Conservation (phyloP, 2,329 filamentous ascomycete species). For the Ophiostoma piceae region DNA sequence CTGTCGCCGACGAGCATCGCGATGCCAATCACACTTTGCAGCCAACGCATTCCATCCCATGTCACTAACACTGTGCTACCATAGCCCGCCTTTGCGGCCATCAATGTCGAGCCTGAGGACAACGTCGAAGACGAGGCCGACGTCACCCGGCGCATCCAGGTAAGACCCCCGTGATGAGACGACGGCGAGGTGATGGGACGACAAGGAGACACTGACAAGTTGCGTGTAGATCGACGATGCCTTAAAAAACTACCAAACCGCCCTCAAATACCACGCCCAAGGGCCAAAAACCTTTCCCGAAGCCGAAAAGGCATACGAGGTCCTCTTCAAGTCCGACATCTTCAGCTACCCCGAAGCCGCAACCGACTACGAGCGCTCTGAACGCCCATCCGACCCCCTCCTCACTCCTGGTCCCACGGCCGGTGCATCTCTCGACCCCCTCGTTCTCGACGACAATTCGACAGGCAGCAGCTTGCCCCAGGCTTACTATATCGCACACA, state of each 20-base stretch:
- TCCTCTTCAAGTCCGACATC: slow-evolving; percentile 85
- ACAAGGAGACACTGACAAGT: neutral
- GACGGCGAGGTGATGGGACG: neutral
- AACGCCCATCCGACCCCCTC: slow-evolving; percentile 38
- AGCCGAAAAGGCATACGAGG: slow-evolving; percentile 74
- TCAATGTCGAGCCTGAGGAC: slow-evolving; percentile 92
- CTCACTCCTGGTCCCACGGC: slow-evolving; percentile 43
- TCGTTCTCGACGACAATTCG: slow-evolving; percentile 62
- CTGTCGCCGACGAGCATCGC: neutral
- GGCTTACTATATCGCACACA: slow-evolving; percentile 87
- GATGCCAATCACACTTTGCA: neutral
- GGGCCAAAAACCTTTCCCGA: slow-evolving; percentile 69
- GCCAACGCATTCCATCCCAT: neutral
- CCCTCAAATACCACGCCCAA: slow-evolving; percentile 85
- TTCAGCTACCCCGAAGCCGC: slow-evolving; percentile 85
- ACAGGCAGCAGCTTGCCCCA: slow-evolving; percentile 78
- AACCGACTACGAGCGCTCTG: slow-evolving; percentile 74
- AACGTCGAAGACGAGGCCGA: slow-evolving; percentile 87
- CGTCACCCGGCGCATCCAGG: slow-evolving; percentile 88
- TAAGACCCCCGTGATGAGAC: slow-evolving; percentile 29
- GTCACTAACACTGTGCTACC: slow-evolving; percentile 12
- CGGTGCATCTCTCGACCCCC: slow-evolving; percentile 48
- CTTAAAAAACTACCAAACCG: slow-evolving; percentile 86
- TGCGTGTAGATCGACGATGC: slow-evolving; percentile 80
- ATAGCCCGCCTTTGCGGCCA: slow-evolving; percentile 69